These are phyloP conservation scores for Coprinellus aureogranulatus DNA, from an alignment of 768 basidiomycete species.

Conservation along the genomic window DNA sequence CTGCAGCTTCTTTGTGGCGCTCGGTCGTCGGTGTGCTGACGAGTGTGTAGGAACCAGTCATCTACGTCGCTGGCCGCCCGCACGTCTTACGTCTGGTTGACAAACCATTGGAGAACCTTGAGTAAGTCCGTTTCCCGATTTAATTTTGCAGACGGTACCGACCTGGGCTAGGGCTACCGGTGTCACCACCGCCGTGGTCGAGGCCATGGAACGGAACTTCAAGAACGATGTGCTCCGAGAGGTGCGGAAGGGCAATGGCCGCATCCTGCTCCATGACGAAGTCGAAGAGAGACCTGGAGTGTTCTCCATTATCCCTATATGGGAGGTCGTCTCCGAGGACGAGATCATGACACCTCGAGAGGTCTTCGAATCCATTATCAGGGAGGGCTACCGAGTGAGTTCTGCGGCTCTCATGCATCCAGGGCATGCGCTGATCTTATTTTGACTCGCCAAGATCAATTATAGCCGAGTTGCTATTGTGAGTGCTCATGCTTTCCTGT, in stretches of 20 bases:
- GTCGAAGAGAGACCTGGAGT: conserved; percentile 88
- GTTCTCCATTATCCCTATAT: conserved; percentile 89
- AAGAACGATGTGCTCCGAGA: conserved; percentile 87
- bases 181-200: conserved; percentile 85
- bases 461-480: conserved; percentile 91
- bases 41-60: conserved; percentile 74
- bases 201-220: conserved; percentile 84
- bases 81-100: conserved; percentile 89
- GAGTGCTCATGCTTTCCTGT: conserved; percentile 28
- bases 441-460: conserved; percentile 57
- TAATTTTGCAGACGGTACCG: too few relatives aligned
- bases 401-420: conserved; percentile 1
- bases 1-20: neutral
- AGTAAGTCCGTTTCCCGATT: too few relatives aligned
- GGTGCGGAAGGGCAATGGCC: conserved; percentile 65
- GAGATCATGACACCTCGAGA: conserved; percentile 89
- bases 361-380: conserved; percentile 69
- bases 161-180: conserved; percentile 73
- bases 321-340: conserved; percentile 80
- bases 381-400: conserved; percentile 74
- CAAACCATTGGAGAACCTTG: conserved; percentile 89
- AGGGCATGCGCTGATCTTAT: too few relatives aligned
- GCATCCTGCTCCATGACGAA: conserved; percentile 92
- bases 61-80: conserved; percentile 82
- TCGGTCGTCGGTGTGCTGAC: neutral